Conservation (phyloP, 768 basidiomycete genomes). For the Lanmaoa rubissima region DNA sequence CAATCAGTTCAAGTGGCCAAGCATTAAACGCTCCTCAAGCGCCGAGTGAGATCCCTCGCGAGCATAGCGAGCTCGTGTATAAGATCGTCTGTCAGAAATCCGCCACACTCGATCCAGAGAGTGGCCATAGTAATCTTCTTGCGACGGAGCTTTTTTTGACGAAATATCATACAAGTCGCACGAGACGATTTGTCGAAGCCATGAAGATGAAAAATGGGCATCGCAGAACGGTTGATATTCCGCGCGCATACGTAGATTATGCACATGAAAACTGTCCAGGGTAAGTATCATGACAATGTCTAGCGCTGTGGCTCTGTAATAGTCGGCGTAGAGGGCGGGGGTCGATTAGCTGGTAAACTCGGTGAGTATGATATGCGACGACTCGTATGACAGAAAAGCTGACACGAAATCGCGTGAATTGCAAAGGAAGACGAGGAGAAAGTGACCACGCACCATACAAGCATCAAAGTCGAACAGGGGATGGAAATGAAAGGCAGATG, state of each 20-base stretch:
- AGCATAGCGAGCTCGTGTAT: neutral
- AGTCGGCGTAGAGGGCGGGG: neutral
- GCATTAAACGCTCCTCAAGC: neutral
- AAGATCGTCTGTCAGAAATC: neutral
- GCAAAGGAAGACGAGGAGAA: neutral
- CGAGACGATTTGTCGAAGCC: neutral
- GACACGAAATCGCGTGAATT: neutral
- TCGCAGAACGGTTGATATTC: conserved; percentile 2
- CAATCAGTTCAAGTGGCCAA: neutral
- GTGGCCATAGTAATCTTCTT: neutral
- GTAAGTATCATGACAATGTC: conserved; percentile 12
- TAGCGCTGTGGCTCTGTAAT: conserved; percentile 3
- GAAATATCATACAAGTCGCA: neutral
- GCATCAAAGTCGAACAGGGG: neutral
- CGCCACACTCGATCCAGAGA: neutral
- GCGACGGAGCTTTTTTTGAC: neutral
- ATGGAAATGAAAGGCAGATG: conserved; percentile 7
- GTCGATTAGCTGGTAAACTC: conserved; percentile 12
- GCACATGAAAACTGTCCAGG: conserved; percentile 15
- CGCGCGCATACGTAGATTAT: conserved; percentile 13
- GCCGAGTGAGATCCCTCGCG: neutral
- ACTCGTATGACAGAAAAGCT: neutral
- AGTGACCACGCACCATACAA: conserved; percentile 8
- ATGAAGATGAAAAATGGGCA: neutral
- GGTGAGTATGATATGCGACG: conserved; percentile 2